Conservation (phyloP, 164 flowering plant genomes). For the Saururus chinensis region DNA sequence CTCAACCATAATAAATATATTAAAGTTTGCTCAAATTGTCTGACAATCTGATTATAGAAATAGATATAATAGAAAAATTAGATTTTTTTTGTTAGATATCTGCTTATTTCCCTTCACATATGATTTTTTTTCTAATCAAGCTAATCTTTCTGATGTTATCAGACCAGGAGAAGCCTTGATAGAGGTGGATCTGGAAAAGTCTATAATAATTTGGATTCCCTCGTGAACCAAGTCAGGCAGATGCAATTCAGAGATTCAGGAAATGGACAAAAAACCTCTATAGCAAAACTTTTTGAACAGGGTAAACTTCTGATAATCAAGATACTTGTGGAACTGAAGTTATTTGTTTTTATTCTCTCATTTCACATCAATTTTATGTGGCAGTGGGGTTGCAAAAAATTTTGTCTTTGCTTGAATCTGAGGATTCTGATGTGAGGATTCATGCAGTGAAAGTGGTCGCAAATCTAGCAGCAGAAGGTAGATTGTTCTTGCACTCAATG, state of each 20-base stretch:
- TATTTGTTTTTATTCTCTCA: background rate
- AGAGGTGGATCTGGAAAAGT: constrained; percentile 33
- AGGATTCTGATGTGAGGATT: constrained; percentile 81
- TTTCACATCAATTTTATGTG: constrained; percentile 3
- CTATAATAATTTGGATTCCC: constrained; percentile 38
- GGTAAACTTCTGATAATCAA: background rate
- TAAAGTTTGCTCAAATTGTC: background rate
- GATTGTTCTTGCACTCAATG: background rate
- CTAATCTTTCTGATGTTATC: constrained; percentile 1
- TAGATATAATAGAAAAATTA: too few relatives aligned
- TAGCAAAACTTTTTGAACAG: constrained; percentile 64
- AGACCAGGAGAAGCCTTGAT: constrained; percentile 77
- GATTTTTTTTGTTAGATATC: background rate
- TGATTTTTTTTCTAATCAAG: background rate
- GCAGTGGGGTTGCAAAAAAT: constrained; percentile 98
- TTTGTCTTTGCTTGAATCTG: constrained; percentile 84
- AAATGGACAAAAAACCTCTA: constrained; percentile 72
- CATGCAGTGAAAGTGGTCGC: constrained; percentile 99
- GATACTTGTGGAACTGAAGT: background rate
- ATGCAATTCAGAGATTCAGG: constrained; percentile 28
- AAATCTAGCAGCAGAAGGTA: constrained; percentile 97
- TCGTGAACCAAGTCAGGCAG: constrained; percentile 43
- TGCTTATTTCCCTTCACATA: background rate
- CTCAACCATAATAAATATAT: background rate
- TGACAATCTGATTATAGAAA: background rate